A percentile compares a stretch with the other conserved stretches of the same genome.
Evolutionary conservation across 768 basidiomycete species (phyloP).

Genomic region (Lyophyllum semitale): DNA sequence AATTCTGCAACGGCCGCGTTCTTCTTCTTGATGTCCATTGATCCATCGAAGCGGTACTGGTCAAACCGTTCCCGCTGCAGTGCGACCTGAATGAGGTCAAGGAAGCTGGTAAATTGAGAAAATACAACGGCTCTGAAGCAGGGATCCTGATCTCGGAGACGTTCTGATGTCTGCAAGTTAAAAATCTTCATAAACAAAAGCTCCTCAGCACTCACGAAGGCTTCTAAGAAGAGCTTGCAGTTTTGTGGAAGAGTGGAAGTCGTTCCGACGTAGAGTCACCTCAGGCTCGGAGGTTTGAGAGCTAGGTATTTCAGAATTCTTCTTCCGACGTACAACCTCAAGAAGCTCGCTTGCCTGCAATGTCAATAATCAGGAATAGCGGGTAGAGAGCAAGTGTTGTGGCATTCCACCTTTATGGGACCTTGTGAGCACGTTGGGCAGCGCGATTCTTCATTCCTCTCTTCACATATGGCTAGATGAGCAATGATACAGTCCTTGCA

Average conservation of each 20-base stretch:
- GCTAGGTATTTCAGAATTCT: conserved; percentile 18
- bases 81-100: conserved; percentile 76
- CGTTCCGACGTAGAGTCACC: conserved; percentile 71
- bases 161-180: conserved; percentile 36
- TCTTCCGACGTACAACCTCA: conserved; percentile 53
- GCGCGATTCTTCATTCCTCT: conserved; percentile 65
- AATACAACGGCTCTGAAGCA: conserved; percentile 85
- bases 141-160: conserved; percentile 70
- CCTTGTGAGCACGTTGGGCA: conserved; percentile 83
- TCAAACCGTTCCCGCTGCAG: conserved; percentile 69
- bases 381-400: background rate
- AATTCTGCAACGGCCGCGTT: conserved; percentile 77
- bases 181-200: background rate
- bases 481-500: conserved; percentile 91
- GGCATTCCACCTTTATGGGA: conserved; percentile 54
- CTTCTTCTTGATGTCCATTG: conserved; percentile 86
- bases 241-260: conserved; percentile 91
- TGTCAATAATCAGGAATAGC: background rate
- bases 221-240: conserved; percentile 78
- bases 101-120: conserved; percentile 87
- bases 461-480: conserved; percentile 68
- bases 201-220: conserved; percentile 49
- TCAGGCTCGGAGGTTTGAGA: conserved; percentile 41
- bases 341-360: conserved; percentile 59
- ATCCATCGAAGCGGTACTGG: conserved; percentile 87